Percentiles rank a stretch among this genome's conserved stretches.
Evolutionary conservation across 139 green algal species (phyloP).

Genomic region (Deuterostichococcus epilithicus): DNA sequence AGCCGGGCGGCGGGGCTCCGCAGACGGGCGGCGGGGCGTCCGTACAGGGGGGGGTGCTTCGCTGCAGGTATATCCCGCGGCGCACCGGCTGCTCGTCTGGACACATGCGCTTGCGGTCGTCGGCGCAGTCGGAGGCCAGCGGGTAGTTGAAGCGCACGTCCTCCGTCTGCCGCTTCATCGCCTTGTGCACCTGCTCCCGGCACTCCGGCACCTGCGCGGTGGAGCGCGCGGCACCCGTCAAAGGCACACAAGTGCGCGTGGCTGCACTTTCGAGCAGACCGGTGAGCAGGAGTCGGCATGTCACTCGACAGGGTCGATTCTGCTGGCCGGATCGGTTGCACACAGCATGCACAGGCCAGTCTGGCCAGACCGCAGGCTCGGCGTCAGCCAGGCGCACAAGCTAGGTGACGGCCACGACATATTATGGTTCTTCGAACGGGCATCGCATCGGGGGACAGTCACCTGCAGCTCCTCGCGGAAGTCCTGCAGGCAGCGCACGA

Average conservation of each 20-base stretch:
- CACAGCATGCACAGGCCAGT: too few species aligned
- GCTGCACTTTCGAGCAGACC: not conserved
- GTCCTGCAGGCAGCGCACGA: constrained; percentile 36
- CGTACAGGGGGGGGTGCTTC: too few species aligned
- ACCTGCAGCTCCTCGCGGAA: constrained; percentile 21
- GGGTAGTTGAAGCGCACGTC: constrained; percentile 84
- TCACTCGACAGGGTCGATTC: too few species aligned
- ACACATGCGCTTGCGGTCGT: constrained; percentile 59
- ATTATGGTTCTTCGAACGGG: too few species aligned
- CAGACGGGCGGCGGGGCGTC: too few species aligned
- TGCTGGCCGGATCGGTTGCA: too few species aligned
- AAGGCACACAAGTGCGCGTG: not conserved
- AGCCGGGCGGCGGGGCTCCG: too few species aligned
- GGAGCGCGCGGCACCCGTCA: not conserved
- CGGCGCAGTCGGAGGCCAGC: constrained; percentile 63
- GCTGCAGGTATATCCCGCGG: too few species aligned
- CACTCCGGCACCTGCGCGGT: constrained; percentile 49
- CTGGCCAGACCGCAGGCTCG: too few species aligned
- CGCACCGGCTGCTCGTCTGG: constrained; percentile 44
- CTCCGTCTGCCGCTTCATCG: constrained; percentile 52
- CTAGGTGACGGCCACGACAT: too few species aligned
- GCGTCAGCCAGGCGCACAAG: too few species aligned
- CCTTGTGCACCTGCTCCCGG: constrained; percentile 45
- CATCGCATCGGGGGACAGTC: not conserved
- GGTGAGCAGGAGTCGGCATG: too few species aligned